Base-by-base conservation (phyloP, 352 stramenopile genomes). In the Peronospora farinosa region DNA sequence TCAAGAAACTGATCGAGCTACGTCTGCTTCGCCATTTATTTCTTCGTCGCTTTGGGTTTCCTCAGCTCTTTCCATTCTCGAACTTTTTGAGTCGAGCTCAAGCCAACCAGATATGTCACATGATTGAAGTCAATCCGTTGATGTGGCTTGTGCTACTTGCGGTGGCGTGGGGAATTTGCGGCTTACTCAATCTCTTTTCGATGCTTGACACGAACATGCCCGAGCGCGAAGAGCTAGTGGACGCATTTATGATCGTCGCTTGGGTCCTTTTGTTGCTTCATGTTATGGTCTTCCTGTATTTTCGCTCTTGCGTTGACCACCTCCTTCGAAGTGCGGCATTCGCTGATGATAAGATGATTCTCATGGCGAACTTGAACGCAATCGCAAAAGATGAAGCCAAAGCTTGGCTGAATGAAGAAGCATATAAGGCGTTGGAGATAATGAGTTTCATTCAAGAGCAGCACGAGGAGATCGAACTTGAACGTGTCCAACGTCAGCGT, bases 91-190 rank as follows among this genome's bases (percentile, higher is more conserved):
- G 70, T 40, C 72, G 82, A 11, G 76, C 73, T 3, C 79, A 88
- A 59, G 77, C 83, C 13, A 87, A 77, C 54, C 74, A 91, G 51
- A 86, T 91, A 45, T 82, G 65, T 11, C 69, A 91, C 54, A 79
- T 91, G 67, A 85, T 91, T 39, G 77, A 91, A 16, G 77, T 91
- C 6, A 54, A 87, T 27, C 67, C 84, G 13, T 78, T 67, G 3
- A 85, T 75, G 58, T 91, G 72, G 75, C 33, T 84, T 2, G 28
- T 86, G 5, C 52, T 86, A 10, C 49, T 86, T 0, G 45, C 50
- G 9, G 57, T 83, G 7, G 70, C 68, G 0, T 86, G 73, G 69
- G 48, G 19, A 0, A 54, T 86, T 45, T 66, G 69, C 36, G 56
- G 54, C 0, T 37, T 57, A 2, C 33, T 67, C 0, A 13, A 7